Conservation (phyloP, 1,284 basidiomycete species). For the Erythrobasidium hasegawianum region DNA sequence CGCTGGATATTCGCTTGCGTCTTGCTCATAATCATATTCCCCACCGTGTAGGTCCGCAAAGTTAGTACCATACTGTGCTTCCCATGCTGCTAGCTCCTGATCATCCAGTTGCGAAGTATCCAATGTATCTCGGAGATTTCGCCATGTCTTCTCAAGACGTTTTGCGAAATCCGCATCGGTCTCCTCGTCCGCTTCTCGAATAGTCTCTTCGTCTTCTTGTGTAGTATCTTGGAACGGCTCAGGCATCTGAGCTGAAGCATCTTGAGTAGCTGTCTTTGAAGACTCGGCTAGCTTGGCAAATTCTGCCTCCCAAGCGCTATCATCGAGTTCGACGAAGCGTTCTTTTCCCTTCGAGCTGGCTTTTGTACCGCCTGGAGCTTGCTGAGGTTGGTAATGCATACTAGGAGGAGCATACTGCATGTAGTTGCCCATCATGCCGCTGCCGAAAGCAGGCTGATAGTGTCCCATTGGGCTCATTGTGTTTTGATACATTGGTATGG, state of each 20-base stretch:
- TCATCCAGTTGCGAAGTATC: conserved; percentile 58
- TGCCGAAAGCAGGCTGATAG: conserved; percentile 8
- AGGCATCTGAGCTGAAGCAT: conserved; percentile 44
- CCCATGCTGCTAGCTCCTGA: conserved; percentile 59
- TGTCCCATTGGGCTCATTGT: conserved; percentile 5
- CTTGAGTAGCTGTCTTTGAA: conserved; percentile 14
- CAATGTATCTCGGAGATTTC: conserved; percentile 40
- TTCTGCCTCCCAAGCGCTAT: conserved; percentile 75
- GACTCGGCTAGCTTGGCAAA: conserved; percentile 63
- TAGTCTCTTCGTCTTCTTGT: conserved; percentile 54
- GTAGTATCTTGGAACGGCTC: conserved; percentile 49
- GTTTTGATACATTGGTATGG: conserved; percentile 4
- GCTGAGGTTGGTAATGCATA: conserved; percentile 5
- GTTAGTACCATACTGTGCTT: conserved; percentile 43
- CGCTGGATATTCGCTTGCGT: neutral
- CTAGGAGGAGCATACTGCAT: neutral
- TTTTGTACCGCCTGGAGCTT: conserved; percentile 1
- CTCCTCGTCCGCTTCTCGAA: conserved; percentile 47
- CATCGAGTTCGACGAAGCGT: conserved; percentile 46
- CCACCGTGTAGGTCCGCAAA: conserved; percentile 40
- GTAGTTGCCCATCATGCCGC: conserved; percentile 1
- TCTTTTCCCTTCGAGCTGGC: conserved; percentile 40
- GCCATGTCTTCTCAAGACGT: conserved; percentile 45
- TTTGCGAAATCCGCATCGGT: conserved; percentile 50
- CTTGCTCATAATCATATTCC: conserved; percentile 12